Evolutionary conservation across 768 basidiomycete genomes (phyloP), one percentile per base, ranked within the genome.

Genomic region (Nidula microcarpa): DNA sequence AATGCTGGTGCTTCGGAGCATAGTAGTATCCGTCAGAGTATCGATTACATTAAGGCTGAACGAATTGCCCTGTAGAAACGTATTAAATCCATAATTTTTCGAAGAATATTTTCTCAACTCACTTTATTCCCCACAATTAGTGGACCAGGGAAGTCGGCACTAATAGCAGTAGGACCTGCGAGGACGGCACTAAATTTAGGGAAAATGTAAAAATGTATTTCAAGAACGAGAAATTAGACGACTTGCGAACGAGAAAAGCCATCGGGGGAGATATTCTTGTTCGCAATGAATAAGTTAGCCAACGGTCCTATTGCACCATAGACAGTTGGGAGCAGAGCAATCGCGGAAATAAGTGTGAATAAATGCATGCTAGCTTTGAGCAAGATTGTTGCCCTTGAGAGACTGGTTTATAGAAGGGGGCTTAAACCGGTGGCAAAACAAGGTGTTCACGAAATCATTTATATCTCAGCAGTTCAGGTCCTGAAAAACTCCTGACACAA

Each of bases 241-340:
- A 52, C 65, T 6, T 47, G 60, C 56, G 56, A 54, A 10, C 80
- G 69, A 60, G 48, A 56, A 56, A 74, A 80, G 18, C 82, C 82
- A 66, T 83, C 82, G 0, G 82, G 82, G 6, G 73, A 60, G 51
- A 83, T 77, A 10, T 64, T 54, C 50, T 68, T 69, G 64, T 82
- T 82, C 6, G 64, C 62, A 37, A 82, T 67, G 50, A 67, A 62
- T 5, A 82, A 54, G 34, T 74, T 62, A 8, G 68, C 62, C 33
- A 33, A 52, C 3, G 72, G 71, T 0, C 70, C 70, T 46, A 70
- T 57, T 4, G 55, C 53, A 49, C 57, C 64, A 47, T 62, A 60
- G 7, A 50, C 53, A 16, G 51, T 41, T 11, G 49, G 34, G n/a
- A 55, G 30, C 53, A 54, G 17, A 18, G 44, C 49, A 44, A 55